Conservation (phyloP, 768 basidiomycete species). For the Stropharia rugosoannulata region DNA sequence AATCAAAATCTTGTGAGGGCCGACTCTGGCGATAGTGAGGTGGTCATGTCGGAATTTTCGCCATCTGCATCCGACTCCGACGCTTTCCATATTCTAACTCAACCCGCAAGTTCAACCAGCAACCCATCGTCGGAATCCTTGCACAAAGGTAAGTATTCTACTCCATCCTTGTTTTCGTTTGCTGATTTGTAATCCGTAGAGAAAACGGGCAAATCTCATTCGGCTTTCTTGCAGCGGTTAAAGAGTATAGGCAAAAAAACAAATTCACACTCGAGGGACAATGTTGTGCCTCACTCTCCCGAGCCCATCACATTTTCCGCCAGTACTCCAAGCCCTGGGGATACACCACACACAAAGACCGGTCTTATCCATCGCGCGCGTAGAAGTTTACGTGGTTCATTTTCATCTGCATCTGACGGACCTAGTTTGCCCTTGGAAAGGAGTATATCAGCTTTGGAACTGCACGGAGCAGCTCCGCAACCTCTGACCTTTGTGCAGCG, state of each 20-base stretch:
- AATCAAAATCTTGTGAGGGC: slow-evolving; percentile 72
- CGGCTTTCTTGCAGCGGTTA: neutral
- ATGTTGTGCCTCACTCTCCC: neutral
- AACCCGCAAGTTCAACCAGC: neutral
- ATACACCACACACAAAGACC: neutral
- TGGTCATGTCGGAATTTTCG: slow-evolving; percentile 1
- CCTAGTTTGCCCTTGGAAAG: neutral
- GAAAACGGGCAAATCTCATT: neutral
- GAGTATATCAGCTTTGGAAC: neutral
- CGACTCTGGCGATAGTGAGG: neutral
- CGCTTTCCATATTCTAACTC: neutral
- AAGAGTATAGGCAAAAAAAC: neutral
- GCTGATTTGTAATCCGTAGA: neutral
- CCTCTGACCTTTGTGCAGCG: neutral
- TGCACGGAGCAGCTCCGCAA: neutral
- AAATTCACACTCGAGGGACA: neutral
- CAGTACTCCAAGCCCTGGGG: neutral
- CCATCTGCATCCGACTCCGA: slow-evolving; percentile 4
- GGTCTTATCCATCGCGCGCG: slow-evolving; percentile 1
- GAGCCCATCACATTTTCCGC: neutral
- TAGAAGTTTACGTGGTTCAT: neutral
- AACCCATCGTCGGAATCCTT: neutral
- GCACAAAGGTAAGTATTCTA: neutral
- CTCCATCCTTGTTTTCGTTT: neutral
- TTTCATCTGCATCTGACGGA: slow-evolving; percentile 1